Evolutionary conservation across 805 yeast genomes (phyloP).

Genomic region (Ogataea polymorpha): DNA sequence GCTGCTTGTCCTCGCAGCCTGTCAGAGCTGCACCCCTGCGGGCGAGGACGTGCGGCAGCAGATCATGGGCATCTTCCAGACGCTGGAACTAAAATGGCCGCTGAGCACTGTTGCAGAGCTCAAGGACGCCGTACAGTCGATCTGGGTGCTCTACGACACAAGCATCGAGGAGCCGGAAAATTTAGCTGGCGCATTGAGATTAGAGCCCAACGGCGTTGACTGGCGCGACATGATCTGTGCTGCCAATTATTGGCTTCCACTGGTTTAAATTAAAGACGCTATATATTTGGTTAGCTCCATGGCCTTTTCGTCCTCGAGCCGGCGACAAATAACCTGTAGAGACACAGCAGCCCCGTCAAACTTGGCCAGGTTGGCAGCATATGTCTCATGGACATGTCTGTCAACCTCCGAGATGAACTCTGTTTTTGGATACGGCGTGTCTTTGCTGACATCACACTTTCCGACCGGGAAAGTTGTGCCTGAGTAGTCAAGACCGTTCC

Average conservation of each 20-base stretch:
- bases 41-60: slow-evolving; percentile 14
- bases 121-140: slow-evolving; percentile 24
- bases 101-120: slow-evolving; percentile 23
- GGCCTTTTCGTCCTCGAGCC: slow-evolving; percentile 58
- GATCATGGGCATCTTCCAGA: slow-evolving; percentile 20
- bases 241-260: slow-evolving; percentile 25
- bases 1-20: slow-evolving; percentile 24
- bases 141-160: slow-evolving; percentile 31
- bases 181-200: slow-evolving; percentile 1
- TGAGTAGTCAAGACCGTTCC: slow-evolving; percentile 45
- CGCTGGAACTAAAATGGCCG: slow-evolving; percentile 29
- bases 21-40: slow-evolving; percentile 12
- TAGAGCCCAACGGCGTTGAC: slow-evolving; percentile 15
- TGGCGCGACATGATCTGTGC: slow-evolving; percentile 30
- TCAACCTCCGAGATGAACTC: slow-evolving; percentile 41
- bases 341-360: slow-evolving; percentile 60
- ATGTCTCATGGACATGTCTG: slow-evolving; percentile 41
- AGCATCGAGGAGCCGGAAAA: slow-evolving; percentile 8
- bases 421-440: slow-evolving; percentile 23
- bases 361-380: slow-evolving; percentile 32
- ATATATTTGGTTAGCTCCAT: slow-evolving; percentile 44
- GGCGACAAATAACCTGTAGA: slow-evolving; percentile 57
- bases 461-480: slow-evolving; percentile 54
- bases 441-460: slow-evolving; percentile 44
- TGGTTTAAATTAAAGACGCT: slow-evolving; percentile 22